Percentiles rank a stretch among this genome's conserved stretches.
phyloP scores from a whole-genome alignment of 78 protist genomes.

The Dictyostelium capitatum region DNA sequence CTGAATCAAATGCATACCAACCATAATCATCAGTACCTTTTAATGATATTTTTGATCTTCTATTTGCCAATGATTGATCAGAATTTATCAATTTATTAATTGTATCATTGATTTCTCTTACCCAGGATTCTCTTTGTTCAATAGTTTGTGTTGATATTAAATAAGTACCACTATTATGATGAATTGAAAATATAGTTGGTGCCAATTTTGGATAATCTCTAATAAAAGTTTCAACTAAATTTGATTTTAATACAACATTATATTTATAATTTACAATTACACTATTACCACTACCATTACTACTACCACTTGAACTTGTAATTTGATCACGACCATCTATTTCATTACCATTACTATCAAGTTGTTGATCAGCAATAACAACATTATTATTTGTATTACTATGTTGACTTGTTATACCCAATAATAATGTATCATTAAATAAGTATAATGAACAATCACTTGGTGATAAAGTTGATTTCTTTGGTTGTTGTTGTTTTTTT shows the following conservation, averaged over 20 bases:
- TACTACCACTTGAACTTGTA: neutral
- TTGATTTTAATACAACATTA: constrained; percentile 19
- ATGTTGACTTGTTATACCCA: constrained; percentile 8
- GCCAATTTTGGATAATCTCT: constrained; percentile 12
- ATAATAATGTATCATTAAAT: constrained; percentile 44
- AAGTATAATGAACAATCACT: constrained; percentile 32
- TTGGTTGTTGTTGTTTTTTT: neutral
- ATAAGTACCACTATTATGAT: constrained; percentile 51
- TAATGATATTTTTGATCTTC: constrained; percentile 14
- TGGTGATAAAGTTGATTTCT: constrained; percentile 27
- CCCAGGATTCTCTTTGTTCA: constrained; percentile 24
- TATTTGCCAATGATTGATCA: neutral
- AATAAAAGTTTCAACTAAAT: neutral
- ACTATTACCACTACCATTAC: neutral
- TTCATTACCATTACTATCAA: neutral
- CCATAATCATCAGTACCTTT: constrained; percentile 53
- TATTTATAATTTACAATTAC: neutral
- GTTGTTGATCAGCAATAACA: neutral
- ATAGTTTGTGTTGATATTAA: constrained; percentile 10
- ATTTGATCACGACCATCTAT: neutral
- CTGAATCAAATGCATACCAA: constrained; percentile 55
- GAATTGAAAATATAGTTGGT: constrained; percentile 42
- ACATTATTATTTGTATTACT: neutral
- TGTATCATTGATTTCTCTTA: constrained; percentile 10
- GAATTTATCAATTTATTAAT: neutral